These are phyloP conservation scores for Trypanosoma lewisi DNA, from an alignment of 208 protist species.

Conservation along the genomic window DNA sequence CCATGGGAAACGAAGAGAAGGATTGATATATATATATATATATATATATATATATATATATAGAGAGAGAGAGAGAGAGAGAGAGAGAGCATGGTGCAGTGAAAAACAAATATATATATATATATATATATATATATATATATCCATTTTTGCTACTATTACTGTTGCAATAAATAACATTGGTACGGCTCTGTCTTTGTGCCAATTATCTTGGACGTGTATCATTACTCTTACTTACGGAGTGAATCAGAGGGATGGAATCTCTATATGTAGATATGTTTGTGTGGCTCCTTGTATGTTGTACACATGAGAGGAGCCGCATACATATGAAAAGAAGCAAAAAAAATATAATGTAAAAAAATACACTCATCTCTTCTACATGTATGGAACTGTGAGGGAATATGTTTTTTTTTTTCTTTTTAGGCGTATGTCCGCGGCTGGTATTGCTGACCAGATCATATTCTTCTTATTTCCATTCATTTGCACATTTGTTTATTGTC, in stretches of 20 bases:
- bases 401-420: slow-evolving; percentile 1
- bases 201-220: too few relatives aligned
- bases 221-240: too few relatives aligned
- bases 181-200: too few relatives aligned
- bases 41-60: too few relatives aligned
- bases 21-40: too few relatives aligned
- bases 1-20: background rate
- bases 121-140: slow-evolving; percentile 8
- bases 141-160: background rate
- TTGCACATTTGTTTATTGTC: too few relatives aligned
- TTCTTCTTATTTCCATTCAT: too few relatives aligned
- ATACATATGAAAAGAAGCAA: background rate
- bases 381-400: background rate
- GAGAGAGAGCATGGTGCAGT: background rate
- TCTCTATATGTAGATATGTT: too few relatives aligned
- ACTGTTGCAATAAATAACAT: background rate
- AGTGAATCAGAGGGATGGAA: too few relatives aligned
- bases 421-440: background rate
- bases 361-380: background rate
- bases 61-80: background rate
- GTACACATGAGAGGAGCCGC: slow-evolving; percentile 2
- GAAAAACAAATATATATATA: too few relatives aligned
- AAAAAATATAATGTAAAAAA: background rate
- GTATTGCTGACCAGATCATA: too few relatives aligned
- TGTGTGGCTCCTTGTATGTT: too few relatives aligned